Percentiles rank a stretch among this genome's conserved stretches.
Conservation (phyloP, 306 rosid species). For the Malus sylvestris region DNA sequence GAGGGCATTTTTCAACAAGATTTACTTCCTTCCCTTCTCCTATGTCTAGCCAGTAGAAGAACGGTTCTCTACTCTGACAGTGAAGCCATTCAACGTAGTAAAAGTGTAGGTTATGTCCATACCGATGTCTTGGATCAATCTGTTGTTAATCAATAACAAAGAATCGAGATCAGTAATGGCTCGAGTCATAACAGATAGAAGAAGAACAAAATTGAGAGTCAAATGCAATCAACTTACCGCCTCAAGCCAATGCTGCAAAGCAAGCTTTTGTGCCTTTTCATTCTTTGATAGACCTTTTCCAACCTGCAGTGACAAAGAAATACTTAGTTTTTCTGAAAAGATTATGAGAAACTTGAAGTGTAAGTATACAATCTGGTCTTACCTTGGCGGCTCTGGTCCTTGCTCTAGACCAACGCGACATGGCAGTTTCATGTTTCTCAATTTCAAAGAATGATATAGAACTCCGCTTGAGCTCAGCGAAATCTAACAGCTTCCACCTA, state of each 20-base stretch:
- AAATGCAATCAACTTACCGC: constrained; percentile 59
- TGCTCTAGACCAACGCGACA: constrained; percentile 98
- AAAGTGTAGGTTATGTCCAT: constrained; percentile 92
- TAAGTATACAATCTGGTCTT: constrained; percentile 2
- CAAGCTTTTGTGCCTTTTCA: constrained; percentile 85
- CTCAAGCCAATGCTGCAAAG: constrained; percentile 98
- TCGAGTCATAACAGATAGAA: constrained; percentile 7
- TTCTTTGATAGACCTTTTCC: constrained; percentile 96
- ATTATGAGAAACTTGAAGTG: background rate
- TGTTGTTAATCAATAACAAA: constrained; percentile 25
- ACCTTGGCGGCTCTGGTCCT: constrained; percentile 99
- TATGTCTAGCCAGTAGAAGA: constrained; percentile 98
- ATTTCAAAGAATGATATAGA: constrained; percentile 91
- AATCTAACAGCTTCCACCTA: constrained; percentile 99
- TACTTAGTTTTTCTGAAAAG: constrained; percentile 2
- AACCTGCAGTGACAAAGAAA: constrained; percentile 53
- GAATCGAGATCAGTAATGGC: constrained; percentile 18
- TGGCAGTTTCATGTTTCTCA: constrained; percentile 91
- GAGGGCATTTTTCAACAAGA: constrained; percentile 63
- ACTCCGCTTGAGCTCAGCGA: constrained; percentile 89
- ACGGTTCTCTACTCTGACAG: constrained; percentile 83
- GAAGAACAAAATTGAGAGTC: background rate
- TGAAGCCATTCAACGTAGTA: constrained; percentile 87
- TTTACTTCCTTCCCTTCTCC: constrained; percentile 95
- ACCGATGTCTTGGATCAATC: constrained; percentile 98